Percentiles rank a stretch among this genome's conserved stretches.
Conservation (phyloP, 2,329 filamentous ascomycete species). For the Neofusicoccum sp. region DNA sequence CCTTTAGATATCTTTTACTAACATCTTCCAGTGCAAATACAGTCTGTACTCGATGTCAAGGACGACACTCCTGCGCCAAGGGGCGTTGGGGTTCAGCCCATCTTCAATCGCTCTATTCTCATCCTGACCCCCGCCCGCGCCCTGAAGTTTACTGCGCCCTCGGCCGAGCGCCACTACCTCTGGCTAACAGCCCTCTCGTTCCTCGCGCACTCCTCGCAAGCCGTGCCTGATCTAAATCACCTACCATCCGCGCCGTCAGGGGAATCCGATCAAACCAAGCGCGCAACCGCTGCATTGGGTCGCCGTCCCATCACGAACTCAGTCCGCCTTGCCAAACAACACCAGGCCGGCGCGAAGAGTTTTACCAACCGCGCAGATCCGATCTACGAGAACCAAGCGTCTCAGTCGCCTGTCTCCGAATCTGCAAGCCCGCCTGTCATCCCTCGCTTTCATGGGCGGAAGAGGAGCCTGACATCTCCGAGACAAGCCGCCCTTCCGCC, state of each 20-base stretch:
- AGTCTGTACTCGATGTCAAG: slow-evolving; percentile 95
- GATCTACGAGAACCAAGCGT: slow-evolving; percentile 42
- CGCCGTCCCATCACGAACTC: slow-evolving; percentile 76
- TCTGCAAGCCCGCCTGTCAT: slow-evolving; percentile 70
- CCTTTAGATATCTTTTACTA: slow-evolving; percentile 30
- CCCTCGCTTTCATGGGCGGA: slow-evolving; percentile 55
- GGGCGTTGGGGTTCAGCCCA: slow-evolving; percentile 52
- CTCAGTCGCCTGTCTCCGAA: slow-evolving; percentile 11
- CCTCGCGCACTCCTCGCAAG: slow-evolving; percentile 83
- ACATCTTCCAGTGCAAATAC: slow-evolving; percentile 70
- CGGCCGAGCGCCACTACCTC: slow-evolving; percentile 82
- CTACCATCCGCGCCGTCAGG: slow-evolving; percentile 41
- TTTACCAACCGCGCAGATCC: slow-evolving; percentile 27
- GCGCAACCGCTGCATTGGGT: slow-evolving; percentile 46
- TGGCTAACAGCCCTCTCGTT: slow-evolving; percentile 96
- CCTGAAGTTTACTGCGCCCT: slow-evolving; percentile 87
- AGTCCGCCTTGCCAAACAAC: slow-evolving; percentile 81
- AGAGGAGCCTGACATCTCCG: slow-evolving; percentile 22
- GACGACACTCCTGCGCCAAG: slow-evolving; percentile 86
- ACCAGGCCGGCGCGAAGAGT: slow-evolving; percentile 35
- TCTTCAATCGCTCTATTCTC: slow-evolving; percentile 91
- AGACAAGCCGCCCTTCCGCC: slow-evolving; percentile 12
- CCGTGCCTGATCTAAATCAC: slow-evolving; percentile 69
- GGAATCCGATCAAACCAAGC: slow-evolving; percentile 27
- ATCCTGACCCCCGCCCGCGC: slow-evolving; percentile 92